Conservation (phyloP, 306 rosid species). For the Dryas drummondii region DNA sequence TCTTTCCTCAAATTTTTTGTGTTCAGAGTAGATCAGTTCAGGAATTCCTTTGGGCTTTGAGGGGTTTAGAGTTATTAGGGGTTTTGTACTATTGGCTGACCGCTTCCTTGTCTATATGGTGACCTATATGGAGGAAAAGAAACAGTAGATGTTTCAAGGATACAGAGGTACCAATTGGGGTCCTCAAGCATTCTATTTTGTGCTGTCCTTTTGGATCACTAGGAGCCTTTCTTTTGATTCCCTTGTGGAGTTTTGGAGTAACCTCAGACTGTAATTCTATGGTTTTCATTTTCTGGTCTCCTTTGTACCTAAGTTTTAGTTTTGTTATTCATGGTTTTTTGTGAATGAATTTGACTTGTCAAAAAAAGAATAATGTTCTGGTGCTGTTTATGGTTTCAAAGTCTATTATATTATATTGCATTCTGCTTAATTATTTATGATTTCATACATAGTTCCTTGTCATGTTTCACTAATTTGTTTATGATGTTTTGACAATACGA, state of each 20-base stretch:
- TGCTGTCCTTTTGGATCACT: neutral
- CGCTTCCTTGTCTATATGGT: neutral
- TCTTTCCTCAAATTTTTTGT: too few species aligned
- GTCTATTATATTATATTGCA: neutral
- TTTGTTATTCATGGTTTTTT: too few species aligned
- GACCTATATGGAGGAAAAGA: neutral
- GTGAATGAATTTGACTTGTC: too few species aligned
- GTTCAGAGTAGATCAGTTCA: neutral
- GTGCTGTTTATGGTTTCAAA: neutral
- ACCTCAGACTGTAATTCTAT: too few species aligned
- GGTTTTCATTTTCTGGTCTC: neutral
- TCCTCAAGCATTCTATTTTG: neutral
- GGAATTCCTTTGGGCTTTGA: neutral
- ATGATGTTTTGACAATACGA: neutral
- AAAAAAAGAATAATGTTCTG: too few species aligned
- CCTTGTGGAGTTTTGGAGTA: neutral
- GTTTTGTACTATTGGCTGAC: neutral
- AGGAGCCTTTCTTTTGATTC: neutral
- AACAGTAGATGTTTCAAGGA: neutral
- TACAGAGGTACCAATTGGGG: neutral
- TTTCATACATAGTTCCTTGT: neutral
- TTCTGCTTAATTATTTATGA: neutral
- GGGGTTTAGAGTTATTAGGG: neutral
- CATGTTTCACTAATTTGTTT: neutral
- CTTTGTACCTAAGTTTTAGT: neutral